A percentile compares a stretch with the other conserved stretches of the same genome.
Conservation (phyloP, 768 basidiomycete genomes). For the Lyophyllum semitale region DNA sequence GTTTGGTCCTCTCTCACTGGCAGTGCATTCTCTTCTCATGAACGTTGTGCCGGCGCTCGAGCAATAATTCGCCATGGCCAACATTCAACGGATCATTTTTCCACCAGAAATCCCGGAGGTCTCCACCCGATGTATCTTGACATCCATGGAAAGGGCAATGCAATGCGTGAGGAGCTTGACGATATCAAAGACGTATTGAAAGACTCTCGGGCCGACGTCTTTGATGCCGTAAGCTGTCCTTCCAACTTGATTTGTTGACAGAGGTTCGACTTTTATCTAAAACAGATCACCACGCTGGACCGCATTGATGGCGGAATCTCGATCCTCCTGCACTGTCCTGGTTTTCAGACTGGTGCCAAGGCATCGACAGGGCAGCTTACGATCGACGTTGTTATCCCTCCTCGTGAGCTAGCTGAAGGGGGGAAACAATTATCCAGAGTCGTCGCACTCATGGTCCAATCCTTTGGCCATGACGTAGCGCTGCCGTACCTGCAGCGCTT, state of each 20-base stretch:
- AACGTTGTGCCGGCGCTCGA: neutral
- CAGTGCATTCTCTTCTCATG: neutral
- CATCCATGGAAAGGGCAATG: neutral
- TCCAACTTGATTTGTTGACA: too few relatives aligned
- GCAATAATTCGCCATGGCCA: neutral
- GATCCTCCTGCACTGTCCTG: neutral
- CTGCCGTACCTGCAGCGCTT: too few relatives aligned
- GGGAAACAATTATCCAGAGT: too few relatives aligned
- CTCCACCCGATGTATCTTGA: neutral
- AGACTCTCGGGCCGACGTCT: neutral
- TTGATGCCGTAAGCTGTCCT: neutral
- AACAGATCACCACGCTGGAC: neutral
- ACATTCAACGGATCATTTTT: neutral
- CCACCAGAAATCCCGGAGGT: neutral
- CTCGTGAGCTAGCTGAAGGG: too few relatives aligned
- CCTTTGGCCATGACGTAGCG: too few relatives aligned
- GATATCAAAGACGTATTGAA: neutral
- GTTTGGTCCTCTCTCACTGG: neutral
- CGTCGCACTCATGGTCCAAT: too few relatives aligned
- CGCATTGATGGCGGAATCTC: neutral
- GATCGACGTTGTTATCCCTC: slow-evolving; percentile 9
- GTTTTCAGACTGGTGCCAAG: neutral
- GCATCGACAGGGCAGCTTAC: neutral
- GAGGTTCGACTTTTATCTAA: neutral
- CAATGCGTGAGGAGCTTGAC: neutral